Conservation (phyloP, 2,329 filamentous ascomycete species). For the Myotisia sp. region DNA sequence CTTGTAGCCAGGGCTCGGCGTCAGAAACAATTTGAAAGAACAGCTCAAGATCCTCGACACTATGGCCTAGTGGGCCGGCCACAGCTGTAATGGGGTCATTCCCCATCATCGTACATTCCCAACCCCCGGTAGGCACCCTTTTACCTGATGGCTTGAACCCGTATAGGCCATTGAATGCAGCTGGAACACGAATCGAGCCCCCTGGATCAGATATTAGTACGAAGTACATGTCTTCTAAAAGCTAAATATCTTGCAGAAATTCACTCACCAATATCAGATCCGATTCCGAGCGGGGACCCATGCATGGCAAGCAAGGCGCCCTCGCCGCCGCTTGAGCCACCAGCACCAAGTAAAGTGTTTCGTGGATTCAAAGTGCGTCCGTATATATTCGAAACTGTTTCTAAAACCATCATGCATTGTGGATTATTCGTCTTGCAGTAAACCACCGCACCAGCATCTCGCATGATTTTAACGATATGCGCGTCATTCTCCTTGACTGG, state of each 20-base stretch:
- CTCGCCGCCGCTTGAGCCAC: slow-evolving; percentile 47
- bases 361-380: slow-evolving; percentile 43
- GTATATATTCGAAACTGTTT: slow-evolving; percentile 48
- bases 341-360: slow-evolving; percentile 39
- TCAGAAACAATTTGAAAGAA: too few species aligned
- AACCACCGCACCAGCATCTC: slow-evolving; percentile 39
- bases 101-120: too few species aligned
- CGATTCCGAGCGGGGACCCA: slow-evolving; percentile 43
- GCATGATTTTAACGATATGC: slow-evolving; percentile 42
- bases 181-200: too few species aligned
- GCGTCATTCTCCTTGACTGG: slow-evolving; percentile 6
- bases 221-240: too few species aligned
- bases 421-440: slow-evolving; percentile 42
- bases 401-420: slow-evolving; percentile 25
- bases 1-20: too few species aligned
- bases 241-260: too few species aligned
- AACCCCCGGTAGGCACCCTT: too few species aligned
- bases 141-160: too few species aligned
- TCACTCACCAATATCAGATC: slow-evolving; percentile 40
- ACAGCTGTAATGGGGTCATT: too few species aligned
- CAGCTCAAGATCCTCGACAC: too few species aligned
- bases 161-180: slow-evolving; percentile 45
- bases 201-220: too few species aligned
- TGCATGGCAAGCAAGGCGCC: slow-evolving; percentile 41
- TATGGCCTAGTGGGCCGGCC: too few species aligned